Percentiles rank a stretch among this genome's conserved stretches.
phyloP scores from a whole-genome alignment of 2,329 filamentous ascomycete genomes.

The Calonectria montana region DNA sequence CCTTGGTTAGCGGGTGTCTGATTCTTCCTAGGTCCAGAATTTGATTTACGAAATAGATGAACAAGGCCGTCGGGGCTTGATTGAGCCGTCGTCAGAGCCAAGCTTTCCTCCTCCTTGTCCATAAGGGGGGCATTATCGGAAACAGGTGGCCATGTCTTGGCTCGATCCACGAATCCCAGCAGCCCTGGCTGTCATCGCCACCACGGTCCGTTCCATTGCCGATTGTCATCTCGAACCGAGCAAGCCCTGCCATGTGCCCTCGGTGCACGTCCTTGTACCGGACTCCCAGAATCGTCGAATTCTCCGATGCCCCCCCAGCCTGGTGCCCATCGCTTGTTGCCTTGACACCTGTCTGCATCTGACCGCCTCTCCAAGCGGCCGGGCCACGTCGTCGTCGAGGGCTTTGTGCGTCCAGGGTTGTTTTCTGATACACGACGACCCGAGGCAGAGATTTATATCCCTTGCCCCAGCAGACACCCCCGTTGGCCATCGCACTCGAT shows the following conservation, averaged over 20 bases:
- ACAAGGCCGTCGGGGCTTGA: neutral
- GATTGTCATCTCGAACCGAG: slow-evolving; percentile 18
- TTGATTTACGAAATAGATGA: neutral
- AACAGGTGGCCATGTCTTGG: neutral
- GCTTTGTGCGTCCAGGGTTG: neutral
- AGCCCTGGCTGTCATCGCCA: slow-evolving; percentile 21
- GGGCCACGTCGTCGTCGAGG: neutral
- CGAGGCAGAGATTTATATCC: neutral
- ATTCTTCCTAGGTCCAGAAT: neutral
- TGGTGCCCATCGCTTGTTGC: neutral
- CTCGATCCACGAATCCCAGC: slow-evolving; percentile 12
- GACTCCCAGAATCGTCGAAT: slow-evolving; percentile 4
- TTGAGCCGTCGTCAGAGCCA: neutral
- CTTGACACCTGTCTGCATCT: slow-evolving; percentile 7
- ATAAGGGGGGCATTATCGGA: neutral
- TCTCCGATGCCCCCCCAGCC: slow-evolving; percentile 1
- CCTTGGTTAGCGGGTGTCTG: neutral
- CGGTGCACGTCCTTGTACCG: slow-evolving; percentile 6
- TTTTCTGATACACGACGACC: neutral
- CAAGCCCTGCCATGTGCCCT: neutral
- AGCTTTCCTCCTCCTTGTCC: neutral
- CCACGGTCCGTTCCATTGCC: slow-evolving; percentile 33
- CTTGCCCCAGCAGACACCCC: slow-evolving; percentile 28
- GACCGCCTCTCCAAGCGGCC: slow-evolving; percentile 12
- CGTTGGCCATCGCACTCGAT: slow-evolving; percentile 33